These are phyloP conservation scores for Diutina neorugosa DNA, from an alignment of 1,139 yeast genomes.

Conservation along the genomic window DNA sequence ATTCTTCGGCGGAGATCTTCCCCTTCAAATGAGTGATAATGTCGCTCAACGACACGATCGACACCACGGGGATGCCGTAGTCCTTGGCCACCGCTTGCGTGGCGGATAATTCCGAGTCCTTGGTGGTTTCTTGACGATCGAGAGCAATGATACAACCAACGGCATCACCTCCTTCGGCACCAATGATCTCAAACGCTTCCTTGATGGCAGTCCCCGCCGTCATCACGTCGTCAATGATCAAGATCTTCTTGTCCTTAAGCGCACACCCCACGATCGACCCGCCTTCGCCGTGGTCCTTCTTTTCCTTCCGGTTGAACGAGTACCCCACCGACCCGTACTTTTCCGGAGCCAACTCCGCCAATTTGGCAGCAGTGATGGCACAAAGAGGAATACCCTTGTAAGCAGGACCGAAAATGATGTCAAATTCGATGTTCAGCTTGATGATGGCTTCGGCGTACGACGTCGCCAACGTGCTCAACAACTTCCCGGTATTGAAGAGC, in stretches of 20 bases:
- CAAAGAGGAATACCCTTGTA: constrained; percentile 96
- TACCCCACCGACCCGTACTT: constrained; percentile 55
- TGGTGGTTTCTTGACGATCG: constrained; percentile 87
- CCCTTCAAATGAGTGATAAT: constrained; percentile 51
- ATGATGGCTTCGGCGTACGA: constrained; percentile 86
- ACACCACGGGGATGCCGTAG: constrained; percentile 70
- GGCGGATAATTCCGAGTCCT: constrained; percentile 58
- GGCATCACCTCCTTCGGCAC: constrained; percentile 55
- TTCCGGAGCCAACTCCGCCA: constrained; percentile 81
- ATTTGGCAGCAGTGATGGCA: constrained; percentile 82
- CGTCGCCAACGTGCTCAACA: constrained; percentile 66
- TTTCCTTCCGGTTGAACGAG: constrained; percentile 79
- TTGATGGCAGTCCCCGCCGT: constrained; percentile 98
- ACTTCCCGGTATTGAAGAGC: constrained; percentile 67
- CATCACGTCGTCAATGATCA: constrained; percentile 93
- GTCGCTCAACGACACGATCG: constrained; percentile 68
- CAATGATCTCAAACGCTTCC: constrained; percentile 80
- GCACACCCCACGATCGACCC: constrained; percentile 85
- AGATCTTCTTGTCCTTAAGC: constrained; percentile 55
- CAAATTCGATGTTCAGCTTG: constrained; percentile 70
- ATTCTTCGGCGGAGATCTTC: constrained; percentile 42
- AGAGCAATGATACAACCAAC: constrained; percentile 84
- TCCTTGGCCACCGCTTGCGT: constrained; percentile 66
- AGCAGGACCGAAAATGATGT: constrained; percentile 92
- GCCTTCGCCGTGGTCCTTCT: constrained; percentile 98